Evolutionary conservation across 2,329 filamentous ascomycete species (phyloP).

Genomic region (Aureobasidium subglaciale): DNA sequence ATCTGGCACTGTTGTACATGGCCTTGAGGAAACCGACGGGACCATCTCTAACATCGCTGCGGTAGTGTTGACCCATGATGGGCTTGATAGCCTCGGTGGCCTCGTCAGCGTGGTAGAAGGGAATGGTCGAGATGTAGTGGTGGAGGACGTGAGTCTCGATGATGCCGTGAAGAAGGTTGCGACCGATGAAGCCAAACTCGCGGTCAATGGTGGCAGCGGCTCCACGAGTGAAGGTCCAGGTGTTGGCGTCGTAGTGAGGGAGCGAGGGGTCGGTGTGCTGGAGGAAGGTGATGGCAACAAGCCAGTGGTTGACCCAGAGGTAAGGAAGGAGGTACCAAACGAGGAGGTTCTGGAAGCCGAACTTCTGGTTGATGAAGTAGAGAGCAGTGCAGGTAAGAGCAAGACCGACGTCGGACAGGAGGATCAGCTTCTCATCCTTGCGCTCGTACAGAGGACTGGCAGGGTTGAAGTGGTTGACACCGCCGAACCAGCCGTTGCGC

Average conservation of each 20-base stretch:
- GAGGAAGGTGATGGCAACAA: conserved; percentile 94
- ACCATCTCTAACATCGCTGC: conserved; percentile 69
- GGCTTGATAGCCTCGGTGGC: conserved; percentile 88
- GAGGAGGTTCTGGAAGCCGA: conserved; percentile 76
- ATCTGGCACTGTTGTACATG: conserved; percentile 71
- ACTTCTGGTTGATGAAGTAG: conserved; percentile 64
- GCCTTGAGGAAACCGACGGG: conserved; percentile 75
- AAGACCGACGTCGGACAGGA: conserved; percentile 75
- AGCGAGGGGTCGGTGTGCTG: conserved; percentile 94
- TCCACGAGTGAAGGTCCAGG: conserved; percentile 90
- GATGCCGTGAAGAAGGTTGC: conserved; percentile 86
- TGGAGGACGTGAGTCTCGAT: conserved; percentile 97
- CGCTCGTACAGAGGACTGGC: conserved; percentile 83
- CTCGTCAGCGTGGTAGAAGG: conserved; percentile 95
- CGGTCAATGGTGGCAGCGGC: conserved; percentile 94
- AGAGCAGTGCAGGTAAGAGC: conserved; percentile 55
- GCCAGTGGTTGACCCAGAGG: conserved; percentile 98
- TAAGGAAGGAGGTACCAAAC: conserved; percentile 97
- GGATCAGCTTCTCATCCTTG: conserved; percentile 80
- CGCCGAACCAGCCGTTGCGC: conserved; percentile 68
- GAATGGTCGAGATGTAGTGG: conserved; percentile 93
- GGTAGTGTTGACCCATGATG: conserved; percentile 94
- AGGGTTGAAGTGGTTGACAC: conserved; percentile 94
- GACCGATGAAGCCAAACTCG: conserved; percentile 93
- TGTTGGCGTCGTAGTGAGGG: conserved; percentile 78